phyloP scores from a whole-genome alignment of 2,329 filamentous ascomycete genomes.

The Didymella keratinophila region DNA sequence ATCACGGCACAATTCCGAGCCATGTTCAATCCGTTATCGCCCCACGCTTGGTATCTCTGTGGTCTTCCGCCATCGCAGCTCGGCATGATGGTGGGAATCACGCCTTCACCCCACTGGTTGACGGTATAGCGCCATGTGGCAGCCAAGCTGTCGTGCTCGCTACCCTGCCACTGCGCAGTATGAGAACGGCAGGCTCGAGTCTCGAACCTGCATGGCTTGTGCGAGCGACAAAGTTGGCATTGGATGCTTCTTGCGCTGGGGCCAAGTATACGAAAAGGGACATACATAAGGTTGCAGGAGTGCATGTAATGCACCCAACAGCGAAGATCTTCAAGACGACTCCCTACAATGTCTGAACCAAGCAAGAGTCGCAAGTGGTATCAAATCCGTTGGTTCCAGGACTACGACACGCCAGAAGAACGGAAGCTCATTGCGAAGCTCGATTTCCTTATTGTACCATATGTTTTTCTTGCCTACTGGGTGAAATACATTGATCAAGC shows the following conservation, averaged over 20 bases:
- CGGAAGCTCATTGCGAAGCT: constrained; percentile 63
- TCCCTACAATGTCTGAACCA: constrained; percentile 14
- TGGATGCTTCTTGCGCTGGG: neutral
- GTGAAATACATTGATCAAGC: neutral
- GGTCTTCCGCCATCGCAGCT: constrained; percentile 14
- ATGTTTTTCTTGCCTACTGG: constrained; percentile 30
- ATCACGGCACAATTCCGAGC: neutral
- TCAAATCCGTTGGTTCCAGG: constrained; percentile 39
- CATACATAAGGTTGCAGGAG: constrained; percentile 10
- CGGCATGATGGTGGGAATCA: constrained; percentile 31
- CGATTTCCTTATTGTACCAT: constrained; percentile 64
- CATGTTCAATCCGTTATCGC: constrained; percentile 21
- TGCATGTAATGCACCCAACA: neutral
- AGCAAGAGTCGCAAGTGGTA: constrained; percentile 34
- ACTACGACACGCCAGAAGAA: constrained; percentile 59
- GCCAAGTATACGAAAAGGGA: constrained; percentile 2
- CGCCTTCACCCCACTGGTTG: constrained; percentile 45
- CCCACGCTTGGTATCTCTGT: constrained; percentile 8
- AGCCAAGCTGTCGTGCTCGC: constrained; percentile 24
- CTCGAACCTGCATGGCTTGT: constrained; percentile 1
- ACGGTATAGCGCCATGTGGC: constrained; percentile 34
- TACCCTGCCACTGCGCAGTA: constrained; percentile 16
- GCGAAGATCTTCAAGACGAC: neutral
- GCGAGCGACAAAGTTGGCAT: neutral
- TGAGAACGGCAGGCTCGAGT: neutral